Conservation (phyloP, 1,284 basidiomycete species). For the Rhizoctonia solani region DNA sequence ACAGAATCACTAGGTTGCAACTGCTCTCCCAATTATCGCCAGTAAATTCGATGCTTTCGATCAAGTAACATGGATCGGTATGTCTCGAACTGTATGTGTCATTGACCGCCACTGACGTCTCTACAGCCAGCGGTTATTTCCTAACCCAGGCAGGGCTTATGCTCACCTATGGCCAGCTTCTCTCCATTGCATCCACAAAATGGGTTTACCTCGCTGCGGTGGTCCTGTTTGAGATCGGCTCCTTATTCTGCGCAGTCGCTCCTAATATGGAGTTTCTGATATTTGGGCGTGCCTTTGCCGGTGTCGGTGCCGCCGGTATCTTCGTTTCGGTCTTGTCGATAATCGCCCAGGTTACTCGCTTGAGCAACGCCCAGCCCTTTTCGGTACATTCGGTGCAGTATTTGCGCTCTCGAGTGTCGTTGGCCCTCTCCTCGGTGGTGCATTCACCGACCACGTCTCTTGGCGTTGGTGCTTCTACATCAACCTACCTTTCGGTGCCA, state of each 20-base stretch:
- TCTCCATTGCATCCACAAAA: constrained; percentile 42
- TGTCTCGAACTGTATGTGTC: neutral
- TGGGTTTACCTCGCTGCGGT: constrained; percentile 46
- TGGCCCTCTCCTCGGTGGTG: constrained; percentile 48
- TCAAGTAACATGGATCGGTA: constrained; percentile 33
- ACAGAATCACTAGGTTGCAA: constrained; percentile 34
- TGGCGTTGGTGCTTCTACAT: constrained; percentile 48
- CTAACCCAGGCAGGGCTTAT: constrained; percentile 37
- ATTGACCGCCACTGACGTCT: neutral
- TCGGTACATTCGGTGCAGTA: constrained; percentile 43
- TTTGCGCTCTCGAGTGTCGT: constrained; percentile 43
- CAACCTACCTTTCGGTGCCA: constrained; percentile 51
- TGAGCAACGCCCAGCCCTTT: constrained; percentile 43
- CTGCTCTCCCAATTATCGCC: constrained; percentile 36
- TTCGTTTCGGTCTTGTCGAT: constrained; percentile 48
- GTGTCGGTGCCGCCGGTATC: constrained; percentile 55
- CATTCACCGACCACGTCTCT: constrained; percentile 50
- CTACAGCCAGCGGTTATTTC: constrained; percentile 25
- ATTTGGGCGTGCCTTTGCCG: constrained; percentile 53
- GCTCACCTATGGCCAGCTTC: constrained; percentile 42
- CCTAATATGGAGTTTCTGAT: constrained; percentile 51
- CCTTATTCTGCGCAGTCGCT: constrained; percentile 46
- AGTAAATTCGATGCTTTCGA: constrained; percentile 34
- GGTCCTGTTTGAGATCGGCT: constrained; percentile 43
- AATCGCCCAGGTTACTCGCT: constrained; percentile 44